These are phyloP conservation scores for Fusarium brachygibbosum DNA, from an alignment of 2,329 filamentous ascomycete genomes.

Conservation along the genomic window DNA sequence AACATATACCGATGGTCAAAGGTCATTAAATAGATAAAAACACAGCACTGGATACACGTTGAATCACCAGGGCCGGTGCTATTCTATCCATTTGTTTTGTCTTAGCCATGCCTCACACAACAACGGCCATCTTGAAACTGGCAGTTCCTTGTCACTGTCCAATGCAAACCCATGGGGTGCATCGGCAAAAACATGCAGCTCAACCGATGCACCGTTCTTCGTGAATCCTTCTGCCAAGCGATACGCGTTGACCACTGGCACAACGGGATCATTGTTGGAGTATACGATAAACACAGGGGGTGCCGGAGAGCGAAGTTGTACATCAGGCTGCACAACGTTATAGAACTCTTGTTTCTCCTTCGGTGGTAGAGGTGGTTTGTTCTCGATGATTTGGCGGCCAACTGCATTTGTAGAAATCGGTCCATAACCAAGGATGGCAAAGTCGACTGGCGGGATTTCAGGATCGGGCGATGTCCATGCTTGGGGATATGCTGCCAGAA, in stretches of 20 bases:
- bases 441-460: slow-evolving; percentile 21
- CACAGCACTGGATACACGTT: too few relatives aligned
- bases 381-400: slow-evolving; percentile 37
- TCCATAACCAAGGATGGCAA: slow-evolving; percentile 41
- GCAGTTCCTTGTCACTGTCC: slow-evolving; percentile 28
- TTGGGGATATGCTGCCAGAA: slow-evolving; percentile 40
- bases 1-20: too few relatives aligned
- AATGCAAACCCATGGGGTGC: slow-evolving; percentile 44
- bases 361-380: slow-evolving; percentile 40
- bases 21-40: too few relatives aligned
- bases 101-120: slow-evolving; percentile 44
- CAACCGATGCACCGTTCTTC: slow-evolving; percentile 23
- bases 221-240: slow-evolving; percentile 39
- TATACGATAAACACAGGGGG: slow-evolving; percentile 42
- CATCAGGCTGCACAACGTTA: slow-evolving; percentile 39
- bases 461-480: slow-evolving; percentile 37
- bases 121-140: slow-evolving; percentile 40
- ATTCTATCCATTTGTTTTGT: slow-evolving; percentile 29
- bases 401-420: slow-evolving; percentile 43
- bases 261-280: slow-evolving; percentile 45
- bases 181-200: slow-evolving; percentile 43
- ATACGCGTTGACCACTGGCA: slow-evolving; percentile 41
- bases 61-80: neutral
- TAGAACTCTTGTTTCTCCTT: slow-evolving; percentile 43
- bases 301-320: slow-evolving; percentile 27